Base-by-base conservation (phyloP, 805 yeast species). In the Pichia manshurica region DNA sequence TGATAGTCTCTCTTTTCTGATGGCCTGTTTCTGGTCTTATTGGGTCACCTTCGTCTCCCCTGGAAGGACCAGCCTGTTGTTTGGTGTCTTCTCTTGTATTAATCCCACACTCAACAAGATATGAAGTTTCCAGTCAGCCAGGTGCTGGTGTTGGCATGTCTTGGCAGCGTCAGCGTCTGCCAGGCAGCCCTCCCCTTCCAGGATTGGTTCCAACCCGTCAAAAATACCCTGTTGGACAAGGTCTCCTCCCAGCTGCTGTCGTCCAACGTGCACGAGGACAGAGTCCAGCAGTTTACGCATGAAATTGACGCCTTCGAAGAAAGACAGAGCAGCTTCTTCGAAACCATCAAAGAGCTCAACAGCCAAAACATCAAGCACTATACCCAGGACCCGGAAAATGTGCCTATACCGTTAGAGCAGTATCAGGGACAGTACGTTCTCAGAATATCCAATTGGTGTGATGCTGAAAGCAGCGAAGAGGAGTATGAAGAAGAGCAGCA, bases 341-440 rank as follows among this genome's bases (percentile, higher is more conserved):
- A 15, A 6, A 28, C n/a, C 7, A 32, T 41, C 5, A 12, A 5
- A 5, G 2, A 34, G 16, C 20, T 47, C 15, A 47, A 47, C n/a
- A 21, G 32, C 16, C 16, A 32, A n/a, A 40, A 48, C 19, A 35
- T 40, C 10, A 23, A 37, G 10, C 42, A 48, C 21, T 48, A 48
- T 32, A 21, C 45, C 2, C 47, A 48, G 38, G 20, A 31, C 13
- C 9, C 23, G 1, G 20, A 39, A 12, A 20, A 31, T 25, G 20
- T 22, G 12, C 33, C 42, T 39, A 29, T 40, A 12, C 19, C 32
- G n/a, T 37, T 48, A 13, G 28, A 38, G 5, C 25, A 42, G 15
- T 49, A 49, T 20, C 12, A 37, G 5, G 66, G 63, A 28, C 70
- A 75, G 29, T 63, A 65, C 41, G 81, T 80, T 16, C 56, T 77